Percentiles rank a stretch among this genome's conserved stretches.
phyloP scores from a whole-genome alignment of 1,284 basidiomycete genomes.

The Vanrija sp. region DNA sequence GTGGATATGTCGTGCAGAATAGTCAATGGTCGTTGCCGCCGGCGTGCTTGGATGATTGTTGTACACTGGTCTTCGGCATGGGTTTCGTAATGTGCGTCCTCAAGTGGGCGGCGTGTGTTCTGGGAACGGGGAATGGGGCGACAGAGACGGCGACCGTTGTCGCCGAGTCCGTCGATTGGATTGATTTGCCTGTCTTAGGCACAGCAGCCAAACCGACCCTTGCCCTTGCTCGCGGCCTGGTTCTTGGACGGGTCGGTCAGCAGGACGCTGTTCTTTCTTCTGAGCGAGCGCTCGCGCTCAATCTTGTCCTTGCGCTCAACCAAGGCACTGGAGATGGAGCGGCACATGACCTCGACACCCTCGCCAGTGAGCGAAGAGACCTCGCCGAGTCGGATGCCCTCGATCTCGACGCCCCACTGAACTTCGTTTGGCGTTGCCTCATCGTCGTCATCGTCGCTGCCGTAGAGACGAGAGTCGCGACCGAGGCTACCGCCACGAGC shows the following conservation, averaged over 20 bases:
- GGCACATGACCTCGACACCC: constrained; percentile 46
- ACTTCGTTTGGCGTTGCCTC: constrained; percentile 10
- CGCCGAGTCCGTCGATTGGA: too few species aligned
- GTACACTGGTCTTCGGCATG: too few species aligned
- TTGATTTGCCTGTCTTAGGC: neutral
- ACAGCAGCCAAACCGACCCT: constrained; percentile 16
- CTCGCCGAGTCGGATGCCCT: constrained; percentile 43
- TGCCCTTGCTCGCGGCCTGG: constrained; percentile 9
- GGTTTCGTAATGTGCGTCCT: too few species aligned
- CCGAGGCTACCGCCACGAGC: constrained; percentile 38
- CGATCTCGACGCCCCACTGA: constrained; percentile 42
- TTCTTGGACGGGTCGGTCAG: constrained; percentile 31
- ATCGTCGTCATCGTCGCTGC: constrained; percentile 10
- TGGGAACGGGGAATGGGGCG: too few species aligned
- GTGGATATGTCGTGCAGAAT: too few species aligned
- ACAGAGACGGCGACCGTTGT: too few species aligned
- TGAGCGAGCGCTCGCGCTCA: constrained; percentile 38
- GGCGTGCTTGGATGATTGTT: too few species aligned
- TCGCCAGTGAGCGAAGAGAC: constrained; percentile 42
- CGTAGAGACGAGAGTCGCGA: constrained; percentile 33
- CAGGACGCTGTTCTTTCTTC: constrained; percentile 44
- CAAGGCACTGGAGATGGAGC: constrained; percentile 39
- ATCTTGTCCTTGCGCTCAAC: constrained; percentile 45
- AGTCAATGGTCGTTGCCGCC: too few species aligned
- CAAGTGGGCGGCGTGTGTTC: too few species aligned